These are phyloP conservation scores for Sinapis alba DNA, from an alignment of 441 rosid species.

Conservation along the genomic window DNA sequence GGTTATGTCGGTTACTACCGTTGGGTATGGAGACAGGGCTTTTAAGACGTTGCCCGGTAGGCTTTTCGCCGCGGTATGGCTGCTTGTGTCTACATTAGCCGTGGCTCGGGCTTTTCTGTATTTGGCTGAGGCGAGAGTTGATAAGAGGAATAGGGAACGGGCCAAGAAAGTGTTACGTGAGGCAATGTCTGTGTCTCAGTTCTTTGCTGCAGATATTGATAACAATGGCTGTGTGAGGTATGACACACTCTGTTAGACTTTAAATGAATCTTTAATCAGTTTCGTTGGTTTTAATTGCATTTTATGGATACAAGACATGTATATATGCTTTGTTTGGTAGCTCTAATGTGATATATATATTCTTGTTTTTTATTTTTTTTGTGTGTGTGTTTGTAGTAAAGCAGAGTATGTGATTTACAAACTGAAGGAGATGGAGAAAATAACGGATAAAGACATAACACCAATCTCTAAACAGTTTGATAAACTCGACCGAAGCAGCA, in stretches of 20 bases:
- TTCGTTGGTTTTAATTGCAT: not conserved
- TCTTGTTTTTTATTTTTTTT: slow-evolving; percentile 27
- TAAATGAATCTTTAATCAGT: not conserved
- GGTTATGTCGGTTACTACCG: slow-evolving; percentile 96
- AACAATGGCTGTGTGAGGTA: slow-evolving; percentile 91
- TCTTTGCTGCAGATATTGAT: slow-evolving; percentile 92
- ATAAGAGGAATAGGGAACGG: slow-evolving; percentile 79
- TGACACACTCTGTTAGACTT: not conserved
- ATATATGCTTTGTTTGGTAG: not conserved
- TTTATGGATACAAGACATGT: slow-evolving; percentile 1
- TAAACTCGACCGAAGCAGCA: slow-evolving; percentile 73
- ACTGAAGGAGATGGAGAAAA: slow-evolving; percentile 92
- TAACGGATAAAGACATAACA: slow-evolving; percentile 73
- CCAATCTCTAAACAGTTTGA: slow-evolving; percentile 78
- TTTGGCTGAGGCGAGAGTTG: slow-evolving; percentile 92
- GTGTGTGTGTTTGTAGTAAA: slow-evolving; percentile 57
- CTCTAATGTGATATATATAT: not conserved
- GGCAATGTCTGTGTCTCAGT: slow-evolving; percentile 84
- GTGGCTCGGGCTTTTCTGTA: slow-evolving; percentile 88
- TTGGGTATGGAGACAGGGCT: slow-evolving; percentile 90
- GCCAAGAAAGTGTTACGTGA: slow-evolving; percentile 90
- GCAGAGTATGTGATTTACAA: slow-evolving; percentile 89
- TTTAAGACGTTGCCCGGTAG: slow-evolving; percentile 73
- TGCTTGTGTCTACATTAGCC: slow-evolving; percentile 89
- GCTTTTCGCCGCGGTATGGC: slow-evolving; percentile 84